Base-by-base conservation (phyloP, 176 grass and related monocot genomes). In the Carex littledalei region DNA sequence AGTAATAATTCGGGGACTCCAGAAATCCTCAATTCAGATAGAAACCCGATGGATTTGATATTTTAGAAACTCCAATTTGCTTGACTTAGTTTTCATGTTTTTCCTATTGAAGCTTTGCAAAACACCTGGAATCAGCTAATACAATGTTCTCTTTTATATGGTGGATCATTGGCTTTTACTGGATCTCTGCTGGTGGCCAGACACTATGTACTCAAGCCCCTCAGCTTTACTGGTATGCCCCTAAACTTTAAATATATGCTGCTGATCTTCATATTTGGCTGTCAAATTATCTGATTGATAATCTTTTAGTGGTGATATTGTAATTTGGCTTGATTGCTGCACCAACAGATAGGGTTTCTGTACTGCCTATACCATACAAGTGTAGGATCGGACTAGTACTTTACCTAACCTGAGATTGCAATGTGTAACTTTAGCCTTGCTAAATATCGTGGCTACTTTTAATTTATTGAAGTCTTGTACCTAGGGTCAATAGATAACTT, bases 61-160 rank as follows among this genome's bases (percentile, higher is more conserved):
- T 74, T 53, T 65, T 80, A 26, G 84, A 58, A 64, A 29, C 16
- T 85, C 86, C 8, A 37, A 21, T 4, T 68, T 79, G 52, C 31
- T 55, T 85, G 6, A 32, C 86, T 21, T 84, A n/a, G 15, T 77
- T 66, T 79, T 62, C 83, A 75, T 82, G 4, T 8, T 37, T 80
- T 43, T 81, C 18, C 35, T 59, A 75, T 71, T 88, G 79, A 70
- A 95, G 96, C 84, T 49, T 91, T 89, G 85, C 90, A 63, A 98
- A 98, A 85, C 88, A 98, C 74, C 74, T 98, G 84, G 96, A 98
- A 84, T 95, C 93, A 26, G 93, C 91, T 81, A 98, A 98, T 90
- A 98, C 93, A 2, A 98, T 98, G 93, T 92, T 95, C 89, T 98
- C 96, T 14, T 98, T 98, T 86, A 89, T 98, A 92, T 98, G 96